Evolutionary conservation across 495 filamentous ascomycete species (phyloP), one percentile per base, ranked within the genome.

Genomic region (Neurospora sp.): DNA sequence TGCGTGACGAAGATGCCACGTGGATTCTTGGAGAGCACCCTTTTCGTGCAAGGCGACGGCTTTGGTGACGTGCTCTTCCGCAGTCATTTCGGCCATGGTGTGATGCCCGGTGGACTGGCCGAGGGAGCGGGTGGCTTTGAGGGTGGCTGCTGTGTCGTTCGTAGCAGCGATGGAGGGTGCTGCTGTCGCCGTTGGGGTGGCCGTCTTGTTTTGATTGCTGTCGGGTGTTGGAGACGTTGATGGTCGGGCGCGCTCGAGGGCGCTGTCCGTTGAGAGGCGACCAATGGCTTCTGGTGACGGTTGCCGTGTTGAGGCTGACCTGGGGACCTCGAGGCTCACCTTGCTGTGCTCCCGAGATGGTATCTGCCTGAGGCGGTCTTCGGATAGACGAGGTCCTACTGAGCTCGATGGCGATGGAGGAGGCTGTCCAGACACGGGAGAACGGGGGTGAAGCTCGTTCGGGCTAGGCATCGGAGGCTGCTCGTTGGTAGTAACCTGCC

Each of bases 1-100:
- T 6, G 96, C 96, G 77, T 97, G 88, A 11, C 96, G 92, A 38
- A 99, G 86, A 79, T 99, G 96, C 80, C 97, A 99, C 3, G 96
- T 97, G 0, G 94, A 97, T 79, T 98, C 94, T 69, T 92, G 92
- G 37, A 97, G 84, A 0, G 90, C 90, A 35, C 96, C 96, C 18
- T 89, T 88, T 79, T 97, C 93, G 77, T 99, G 96, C 54, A 91
- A 88, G 74, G 92, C 92, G 73, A 99, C 94, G 9, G 93, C 96
- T 81, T 93, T 93, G 38, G 89, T 86, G 12, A 98, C 88, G 78
- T 99, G 96, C 72, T 97, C 91, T 71, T 98, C 96, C 1, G 92
- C 87, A 0, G 91, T 88, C 72, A 95, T 81, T 5, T 90, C 86
- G 6, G 85, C 80, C 42, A 89, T 82, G 3, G 86, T 80, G 70